Base-by-base conservation (phyloP, 2,329 filamentous ascomycete species). In the Hypocreales sp. region DNA sequence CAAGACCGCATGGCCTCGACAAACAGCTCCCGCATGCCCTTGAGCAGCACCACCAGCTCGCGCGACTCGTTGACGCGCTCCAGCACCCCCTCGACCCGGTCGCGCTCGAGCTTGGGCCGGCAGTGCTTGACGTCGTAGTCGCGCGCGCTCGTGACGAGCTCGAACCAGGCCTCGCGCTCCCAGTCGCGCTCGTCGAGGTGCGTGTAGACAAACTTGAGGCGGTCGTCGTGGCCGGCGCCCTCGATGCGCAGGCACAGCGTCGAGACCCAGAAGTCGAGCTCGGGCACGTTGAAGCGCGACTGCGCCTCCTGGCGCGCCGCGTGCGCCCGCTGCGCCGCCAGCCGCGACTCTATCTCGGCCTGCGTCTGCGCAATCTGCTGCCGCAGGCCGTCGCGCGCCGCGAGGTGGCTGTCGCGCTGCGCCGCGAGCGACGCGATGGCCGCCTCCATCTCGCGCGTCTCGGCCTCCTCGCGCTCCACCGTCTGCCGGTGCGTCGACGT, bases 231-330 rank as follows among this genome's bases (percentile, higher is more conserved):
- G 2, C 82, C 86, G 0, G 81, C 80, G 2, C 87, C 87, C 47
- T 95, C 87, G 45, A 98, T 92, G 34, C 79, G 65, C 47, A 95
- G 53, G 32, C 87, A 86, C 33, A 98, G 60, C 47, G 87, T 90
- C 29, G 78, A 79, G 49, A 92, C 80, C 90, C 90, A 98, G 48
- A 95, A 95, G 40, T 86, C 80, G 24, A 98, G 65, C 58, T 98
- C 90, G 0, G 90, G 90, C 23, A 81, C 70, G 53, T 98, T 95
- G 53, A 87, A 80, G 19, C 83, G 72, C 29, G 79, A 72, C 56
- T 95, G 87, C 2, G 77, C 69, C 42, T 92, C 82, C 20, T 92
- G 62, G 40, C 82, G 74, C 35, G 71, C 67, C 25, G 79, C 73
- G 47, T 81, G 73, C 35, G 70, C 69, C 27, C 72, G 63, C 53